Evolutionary conservation across 2,329 filamentous ascomycete species (phyloP).

Genomic region (Didymella segeticola): DNA sequence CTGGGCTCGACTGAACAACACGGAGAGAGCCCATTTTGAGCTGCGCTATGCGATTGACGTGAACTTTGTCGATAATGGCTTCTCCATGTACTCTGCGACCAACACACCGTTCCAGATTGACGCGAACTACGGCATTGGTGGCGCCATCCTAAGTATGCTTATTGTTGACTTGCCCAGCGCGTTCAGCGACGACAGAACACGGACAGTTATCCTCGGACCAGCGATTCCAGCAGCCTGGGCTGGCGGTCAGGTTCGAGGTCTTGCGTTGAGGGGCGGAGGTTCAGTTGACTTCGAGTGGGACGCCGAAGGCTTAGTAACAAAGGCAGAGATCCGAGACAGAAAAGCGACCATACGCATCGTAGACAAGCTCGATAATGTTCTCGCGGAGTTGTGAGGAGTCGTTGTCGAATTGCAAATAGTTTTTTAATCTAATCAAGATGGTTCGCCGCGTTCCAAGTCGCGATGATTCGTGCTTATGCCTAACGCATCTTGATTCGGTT

Average conservation of each 20-base stretch:
- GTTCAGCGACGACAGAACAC: slow-evolving; percentile 19
- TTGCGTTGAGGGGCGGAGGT: slow-evolving; percentile 55
- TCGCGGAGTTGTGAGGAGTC: neutral
- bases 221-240: slow-evolving; percentile 57
- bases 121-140: slow-evolving; percentile 66
- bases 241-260: slow-evolving; percentile 53
- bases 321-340: neutral
- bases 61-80: slow-evolving; percentile 60
- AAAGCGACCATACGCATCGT: slow-evolving; percentile 14
- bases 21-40: slow-evolving; percentile 57
- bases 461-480: slow-evolving; percentile 12
- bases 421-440: neutral
- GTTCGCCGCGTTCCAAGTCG: slow-evolving; percentile 13
- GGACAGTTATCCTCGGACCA: slow-evolving; percentile 55
- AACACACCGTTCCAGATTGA: slow-evolving; percentile 64
- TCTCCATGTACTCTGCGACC: slow-evolving; percentile 59
- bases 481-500: slow-evolving; percentile 3
- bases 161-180: slow-evolving; percentile 56
- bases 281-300: slow-evolving; percentile 56
- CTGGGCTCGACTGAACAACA: slow-evolving; percentile 63
- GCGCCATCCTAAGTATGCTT: slow-evolving; percentile 60
- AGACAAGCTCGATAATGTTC: slow-evolving; percentile 14
- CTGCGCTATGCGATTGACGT: slow-evolving; percentile 57
- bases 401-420: neutral
- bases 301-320: slow-evolving; percentile 45